Evolutionary conservation across 768 basidiomycete species (phyloP), one percentile per base, ranked within the genome.

Genomic region (Daedaleopsis sinensis): DNA sequence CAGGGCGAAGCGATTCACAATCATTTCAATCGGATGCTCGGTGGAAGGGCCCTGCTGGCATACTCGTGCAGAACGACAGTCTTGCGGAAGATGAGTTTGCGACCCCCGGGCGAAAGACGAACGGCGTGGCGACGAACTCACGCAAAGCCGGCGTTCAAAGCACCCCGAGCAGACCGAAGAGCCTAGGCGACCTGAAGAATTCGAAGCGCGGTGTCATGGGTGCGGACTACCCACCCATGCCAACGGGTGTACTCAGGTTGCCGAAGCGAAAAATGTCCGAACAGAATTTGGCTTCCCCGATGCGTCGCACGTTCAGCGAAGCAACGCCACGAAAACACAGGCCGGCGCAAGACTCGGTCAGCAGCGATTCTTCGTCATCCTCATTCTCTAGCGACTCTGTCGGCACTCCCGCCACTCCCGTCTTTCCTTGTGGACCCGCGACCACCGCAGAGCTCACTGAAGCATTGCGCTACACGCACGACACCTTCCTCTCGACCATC

Each of bases 401-500:
- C 23, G 72, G 69, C n/a, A 74, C 78, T 36, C 72, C 80, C 10
- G 74, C 79, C 21, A 78, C 84, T 3, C 80, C 84, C 10, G 57
- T 72, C 24, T 91, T 93, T 68, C 93, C 91, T 43, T 80, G 80
- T 42, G 93, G 93, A 4, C 87, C 90, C 49, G 85, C 87, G 39
- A 86, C 83, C 23, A 79, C 87, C 50, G 74, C 80, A 1, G 88
- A 91, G 68, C 84, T 93, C 6, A 80, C 90, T 74, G 88, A 89
- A 59, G 86, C 89, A 8, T 81, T 97, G 48, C 86, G 90, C n/a
- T 76, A 80, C 63, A 92, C 92, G 15, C 94, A 97, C 71, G 95
- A 97, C 70, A 85, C 90, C 52, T 91, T 96, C 68, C 80, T 98
- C 12, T 96, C 94, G 5, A 92, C 94, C 19, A 94, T 97, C 70